These are phyloP conservation scores for Cordyceps cateniannulata DNA, from an alignment of 2,329 filamentous ascomycete genomes.

Conservation along the genomic window DNA sequence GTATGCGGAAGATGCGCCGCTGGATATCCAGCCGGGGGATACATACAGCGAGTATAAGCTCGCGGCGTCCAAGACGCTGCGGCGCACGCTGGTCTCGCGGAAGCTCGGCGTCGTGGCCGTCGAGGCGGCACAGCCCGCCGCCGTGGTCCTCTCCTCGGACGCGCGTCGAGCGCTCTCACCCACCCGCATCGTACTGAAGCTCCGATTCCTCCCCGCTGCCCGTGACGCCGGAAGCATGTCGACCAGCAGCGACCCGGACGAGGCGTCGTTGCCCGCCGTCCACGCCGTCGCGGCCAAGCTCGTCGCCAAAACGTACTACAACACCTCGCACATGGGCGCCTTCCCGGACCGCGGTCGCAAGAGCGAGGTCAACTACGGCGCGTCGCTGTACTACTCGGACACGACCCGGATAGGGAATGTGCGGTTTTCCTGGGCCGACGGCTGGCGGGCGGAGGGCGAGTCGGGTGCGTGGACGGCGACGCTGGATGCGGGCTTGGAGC, in stretches of 20 bases:
- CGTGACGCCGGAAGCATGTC: background rate
- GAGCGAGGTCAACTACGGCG: background rate
- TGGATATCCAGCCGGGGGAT: background rate
- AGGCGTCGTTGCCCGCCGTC: background rate
- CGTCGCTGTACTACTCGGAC: background rate
- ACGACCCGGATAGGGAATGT: background rate
- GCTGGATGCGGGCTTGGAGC: background rate
- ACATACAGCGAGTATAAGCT: background rate
- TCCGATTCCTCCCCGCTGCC: background rate
- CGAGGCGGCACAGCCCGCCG: background rate
- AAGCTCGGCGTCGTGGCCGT: background rate
- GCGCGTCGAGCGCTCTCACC: background rate
- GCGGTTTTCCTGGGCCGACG: background rate
- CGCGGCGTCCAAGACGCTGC: background rate
- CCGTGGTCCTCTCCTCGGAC: background rate
- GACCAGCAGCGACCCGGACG: background rate
- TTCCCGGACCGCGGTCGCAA: background rate
- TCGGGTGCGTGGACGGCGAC: background rate
- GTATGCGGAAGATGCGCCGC: background rate
- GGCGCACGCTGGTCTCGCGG: background rate
- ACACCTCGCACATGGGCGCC: background rate
- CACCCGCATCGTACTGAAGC: background rate
- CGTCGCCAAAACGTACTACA: conserved; percentile 2
- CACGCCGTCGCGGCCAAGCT: conserved; percentile 2
- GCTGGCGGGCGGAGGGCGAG: background rate